phyloP scores from a whole-genome alignment of 345 rosid species.

The Salix caprea region DNA sequence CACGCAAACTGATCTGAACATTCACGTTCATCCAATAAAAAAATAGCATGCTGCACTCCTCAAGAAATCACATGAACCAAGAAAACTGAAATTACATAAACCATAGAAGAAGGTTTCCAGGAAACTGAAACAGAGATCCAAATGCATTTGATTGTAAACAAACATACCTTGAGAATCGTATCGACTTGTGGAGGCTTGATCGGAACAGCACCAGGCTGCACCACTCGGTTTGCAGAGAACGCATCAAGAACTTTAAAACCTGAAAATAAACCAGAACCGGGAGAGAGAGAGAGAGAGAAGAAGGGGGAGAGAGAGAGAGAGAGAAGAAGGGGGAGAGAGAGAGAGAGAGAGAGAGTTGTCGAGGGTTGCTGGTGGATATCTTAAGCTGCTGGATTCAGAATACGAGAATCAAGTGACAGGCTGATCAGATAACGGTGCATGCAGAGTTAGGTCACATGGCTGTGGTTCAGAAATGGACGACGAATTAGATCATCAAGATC shows the following conservation, averaged over 20 bases:
- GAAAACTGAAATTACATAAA: background rate
- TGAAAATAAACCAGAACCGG: background rate
- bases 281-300: background rate
- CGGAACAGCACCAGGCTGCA: background rate
- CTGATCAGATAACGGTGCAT: slow-evolving; percentile 13
- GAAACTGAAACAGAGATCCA: background rate
- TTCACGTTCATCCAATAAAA: too few relatives aligned
- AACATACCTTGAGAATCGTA: background rate
- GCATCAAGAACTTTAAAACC: background rate
- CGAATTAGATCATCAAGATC: slow-evolving; percentile 4
- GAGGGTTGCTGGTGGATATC: background rate
- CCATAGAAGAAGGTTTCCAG: background rate
- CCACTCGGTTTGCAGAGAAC: background rate
- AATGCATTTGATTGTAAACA: background rate
- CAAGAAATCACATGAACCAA: background rate
- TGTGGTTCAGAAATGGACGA: background rate
- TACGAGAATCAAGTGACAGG: background rate
- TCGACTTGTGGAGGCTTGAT: background rate
- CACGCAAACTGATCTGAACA: too few relatives aligned
- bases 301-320: background rate
- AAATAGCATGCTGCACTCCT: background rate
- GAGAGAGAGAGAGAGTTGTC: background rate
- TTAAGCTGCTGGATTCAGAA: background rate
- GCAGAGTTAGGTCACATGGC: slow-evolving; percentile 15
- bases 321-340: too few relatives aligned